phyloP scores from a whole-genome alignment of 805 yeast genomes.

The Yueomyces sp. region DNA sequence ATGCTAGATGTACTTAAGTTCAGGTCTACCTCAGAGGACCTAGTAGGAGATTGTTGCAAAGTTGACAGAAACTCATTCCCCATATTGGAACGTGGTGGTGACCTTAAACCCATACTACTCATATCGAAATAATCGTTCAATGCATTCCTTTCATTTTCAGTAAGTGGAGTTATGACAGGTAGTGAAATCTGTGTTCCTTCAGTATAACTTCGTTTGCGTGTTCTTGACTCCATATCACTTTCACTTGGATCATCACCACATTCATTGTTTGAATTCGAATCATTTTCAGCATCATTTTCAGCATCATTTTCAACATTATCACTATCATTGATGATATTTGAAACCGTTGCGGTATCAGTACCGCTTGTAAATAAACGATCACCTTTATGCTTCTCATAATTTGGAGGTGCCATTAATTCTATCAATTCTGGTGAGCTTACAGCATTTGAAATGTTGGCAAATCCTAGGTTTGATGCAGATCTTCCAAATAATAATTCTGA shows the following conservation, averaged over 20 bases:
- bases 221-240: neutral
- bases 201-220: neutral
- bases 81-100: neutral
- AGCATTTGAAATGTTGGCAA: neutral
- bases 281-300: too few relatives aligned
- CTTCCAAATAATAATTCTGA: constrained; percentile 29
- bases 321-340: neutral
- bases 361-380: constrained; percentile 49
- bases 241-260: neutral
- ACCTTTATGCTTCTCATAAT: constrained; percentile 67
- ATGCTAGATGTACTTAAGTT: neutral
- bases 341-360: neutral
- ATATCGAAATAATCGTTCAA: neutral
- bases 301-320: neutral
- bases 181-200: neutral
- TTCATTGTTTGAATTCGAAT: too few relatives aligned
- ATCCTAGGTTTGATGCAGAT: constrained; percentile 20
- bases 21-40: constrained; percentile 1
- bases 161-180: neutral
- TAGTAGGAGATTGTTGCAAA: neutral
- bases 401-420: constrained; percentile 66
- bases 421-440: constrained; percentile 3
- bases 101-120: neutral
- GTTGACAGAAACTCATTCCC: neutral
- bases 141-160: neutral